Evolutionary conservation across 495 filamentous ascomycete genomes (phyloP).

Genomic region (Coniosporium apollinis): DNA sequence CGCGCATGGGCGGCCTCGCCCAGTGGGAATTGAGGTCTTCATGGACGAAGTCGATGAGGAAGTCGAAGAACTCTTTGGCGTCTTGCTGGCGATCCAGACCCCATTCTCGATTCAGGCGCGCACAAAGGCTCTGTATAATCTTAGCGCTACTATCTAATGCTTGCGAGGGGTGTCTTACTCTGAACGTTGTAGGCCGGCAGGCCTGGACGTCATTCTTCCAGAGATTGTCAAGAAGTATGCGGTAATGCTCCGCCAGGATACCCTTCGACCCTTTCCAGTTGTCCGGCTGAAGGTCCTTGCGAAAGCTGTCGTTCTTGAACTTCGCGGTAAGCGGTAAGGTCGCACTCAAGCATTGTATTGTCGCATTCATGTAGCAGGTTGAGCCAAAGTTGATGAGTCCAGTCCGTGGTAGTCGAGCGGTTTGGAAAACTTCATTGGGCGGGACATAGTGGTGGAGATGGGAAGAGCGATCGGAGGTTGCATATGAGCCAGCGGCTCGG

Average conservation of each 20-base stretch:
- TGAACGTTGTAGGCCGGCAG: conserved; percentile 43
- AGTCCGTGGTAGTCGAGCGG: conserved; percentile 29
- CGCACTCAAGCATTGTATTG: conserved; percentile 65
- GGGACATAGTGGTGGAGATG: conserved; percentile 25
- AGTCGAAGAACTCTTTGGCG: conserved; percentile 62
- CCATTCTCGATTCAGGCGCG: conserved; percentile 41
- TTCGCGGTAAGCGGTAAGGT: conserved; percentile 55
- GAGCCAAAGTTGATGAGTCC: conserved; percentile 68
- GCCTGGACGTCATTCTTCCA: conserved; percentile 44
- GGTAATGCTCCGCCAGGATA: conserved; percentile 57
- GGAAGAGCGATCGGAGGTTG: conserved; percentile 29
- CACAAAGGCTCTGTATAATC: conserved; percentile 34
- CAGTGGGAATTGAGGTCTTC: conserved; percentile 61
- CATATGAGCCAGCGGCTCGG: conserved; percentile 33
- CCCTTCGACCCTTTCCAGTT: conserved; percentile 62
- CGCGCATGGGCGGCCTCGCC: conserved; percentile 37
- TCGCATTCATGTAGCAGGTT: conserved; percentile 84
- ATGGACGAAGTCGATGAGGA: conserved; percentile 50
- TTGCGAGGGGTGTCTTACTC: conserved; percentile 30
- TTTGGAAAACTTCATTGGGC: conserved; percentile 35
- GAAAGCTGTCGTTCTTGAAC: conserved; percentile 39
- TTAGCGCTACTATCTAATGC: conserved; percentile 14
- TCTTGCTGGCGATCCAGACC: conserved; percentile 54
- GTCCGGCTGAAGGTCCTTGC: conserved; percentile 26
- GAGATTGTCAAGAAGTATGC: conserved; percentile 56